These are phyloP conservation scores for Entelexis sorbosivorans DNA, from an alignment of 1,139 yeast genomes.

Conservation along the genomic window DNA sequence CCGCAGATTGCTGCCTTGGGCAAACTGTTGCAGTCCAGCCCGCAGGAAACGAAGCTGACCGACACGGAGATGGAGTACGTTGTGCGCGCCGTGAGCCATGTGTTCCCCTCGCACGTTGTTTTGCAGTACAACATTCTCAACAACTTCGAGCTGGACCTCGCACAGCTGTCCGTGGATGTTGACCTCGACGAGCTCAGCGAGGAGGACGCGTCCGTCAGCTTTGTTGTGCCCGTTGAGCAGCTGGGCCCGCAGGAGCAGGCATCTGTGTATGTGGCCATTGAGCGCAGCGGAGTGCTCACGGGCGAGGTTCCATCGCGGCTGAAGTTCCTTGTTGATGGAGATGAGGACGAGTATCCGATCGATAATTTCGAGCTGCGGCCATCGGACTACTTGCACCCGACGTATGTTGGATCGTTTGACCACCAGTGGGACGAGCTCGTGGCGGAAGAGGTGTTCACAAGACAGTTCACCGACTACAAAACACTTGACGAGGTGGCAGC, in stretches of 20 bases:
- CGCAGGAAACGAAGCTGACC: slow-evolving; percentile 53
- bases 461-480: slow-evolving; percentile 42
- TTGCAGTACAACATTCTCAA: slow-evolving; percentile 70
- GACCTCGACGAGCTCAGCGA: slow-evolving; percentile 52
- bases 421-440: slow-evolving; percentile 59
- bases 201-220: slow-evolving; percentile 25
- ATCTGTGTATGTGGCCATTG: slow-evolving; percentile 66
- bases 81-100: slow-evolving; percentile 72
- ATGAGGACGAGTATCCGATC: slow-evolving; percentile 85
- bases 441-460: slow-evolving; percentile 32
- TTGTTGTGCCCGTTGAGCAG: slow-evolving; percentile 51
- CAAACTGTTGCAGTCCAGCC: slow-evolving; percentile 59
- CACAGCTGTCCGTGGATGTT: slow-evolving; percentile 41
- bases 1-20: slow-evolving; percentile 69
- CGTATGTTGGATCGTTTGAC: slow-evolving; percentile 52
- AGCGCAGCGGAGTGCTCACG: slow-evolving; percentile 38
- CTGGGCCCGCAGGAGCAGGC: slow-evolving; percentile 64
- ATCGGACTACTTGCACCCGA: slow-evolving; percentile 74
- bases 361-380: slow-evolving; percentile 67
- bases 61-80: slow-evolving; percentile 92
- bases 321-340: slow-evolving; percentile 69
- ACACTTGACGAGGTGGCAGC: slow-evolving; percentile 41
- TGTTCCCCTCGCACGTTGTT: slow-evolving; percentile 63
- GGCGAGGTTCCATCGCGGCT: slow-evolving; percentile 59
- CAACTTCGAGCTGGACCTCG: slow-evolving; percentile 59